A percentile compares a stretch with the other conserved stretches of the same genome.
phyloP scores from a whole-genome alignment of 2,329 filamentous ascomycete species.

The Torrubiellomyces zombiae region DNA sequence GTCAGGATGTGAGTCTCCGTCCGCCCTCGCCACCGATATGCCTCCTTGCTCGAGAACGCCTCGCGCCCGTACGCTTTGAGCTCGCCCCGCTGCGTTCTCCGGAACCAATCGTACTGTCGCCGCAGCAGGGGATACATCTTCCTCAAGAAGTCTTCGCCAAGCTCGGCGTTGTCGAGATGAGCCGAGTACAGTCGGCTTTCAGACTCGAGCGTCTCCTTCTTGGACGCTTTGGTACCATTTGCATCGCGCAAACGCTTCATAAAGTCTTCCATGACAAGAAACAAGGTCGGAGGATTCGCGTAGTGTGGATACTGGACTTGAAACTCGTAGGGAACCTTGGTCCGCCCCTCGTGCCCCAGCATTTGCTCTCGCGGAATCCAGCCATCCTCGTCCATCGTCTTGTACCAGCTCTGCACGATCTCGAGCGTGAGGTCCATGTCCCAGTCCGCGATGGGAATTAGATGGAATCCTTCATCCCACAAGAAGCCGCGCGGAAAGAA shows the following conservation, averaged over 20 bases:
- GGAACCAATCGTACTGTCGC: conserved; percentile 89
- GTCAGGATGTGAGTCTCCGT: conserved; percentile 77
- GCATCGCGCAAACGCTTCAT: conserved; percentile 55
- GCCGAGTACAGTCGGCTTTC: conserved; percentile 39
- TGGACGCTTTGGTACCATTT: conserved; percentile 27
- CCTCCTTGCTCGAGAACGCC: conserved; percentile 78
- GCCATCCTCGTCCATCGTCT: conserved; percentile 86
- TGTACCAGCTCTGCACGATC: conserved; percentile 90
- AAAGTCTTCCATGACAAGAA: conserved; percentile 73
- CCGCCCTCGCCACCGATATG: conserved; percentile 86
- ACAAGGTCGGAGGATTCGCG: conserved; percentile 89
- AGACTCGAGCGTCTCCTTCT: conserved; percentile 25
- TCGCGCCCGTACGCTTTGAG: conserved; percentile 82
- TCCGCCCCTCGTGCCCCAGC: conserved; percentile 75
- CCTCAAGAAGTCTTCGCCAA: conserved; percentile 54
- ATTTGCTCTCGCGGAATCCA: conserved; percentile 98
- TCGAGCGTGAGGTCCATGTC: conserved; percentile 77
- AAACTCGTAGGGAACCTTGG: conserved; percentile 87
- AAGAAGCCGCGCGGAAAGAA: conserved; percentile 96
- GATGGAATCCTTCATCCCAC: conserved; percentile 96
- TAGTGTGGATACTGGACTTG: conserved; percentile 94
- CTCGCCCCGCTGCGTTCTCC: conserved; percentile 76
- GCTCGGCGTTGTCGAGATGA: conserved; percentile 49
- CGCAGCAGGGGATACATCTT: conserved; percentile 74
- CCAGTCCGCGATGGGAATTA: conserved; percentile 84